A percentile compares a stretch with the other conserved stretches of the same genome.
Conservation (phyloP, 2,329 filamentous ascomycete genomes). For the Nannizziopsis barbatae region DNA sequence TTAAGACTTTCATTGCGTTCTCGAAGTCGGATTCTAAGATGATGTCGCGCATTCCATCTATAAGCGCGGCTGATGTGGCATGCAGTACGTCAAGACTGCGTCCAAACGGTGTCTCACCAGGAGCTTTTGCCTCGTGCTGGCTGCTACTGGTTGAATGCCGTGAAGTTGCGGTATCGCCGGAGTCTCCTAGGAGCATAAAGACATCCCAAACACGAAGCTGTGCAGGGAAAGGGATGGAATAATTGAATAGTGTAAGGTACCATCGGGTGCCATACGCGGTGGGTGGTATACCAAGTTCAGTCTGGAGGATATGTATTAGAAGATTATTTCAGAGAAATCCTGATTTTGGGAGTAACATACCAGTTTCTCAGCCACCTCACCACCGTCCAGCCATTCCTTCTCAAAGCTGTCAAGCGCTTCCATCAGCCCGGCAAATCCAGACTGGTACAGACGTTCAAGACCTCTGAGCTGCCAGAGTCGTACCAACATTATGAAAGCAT, state of each 20-base stretch:
- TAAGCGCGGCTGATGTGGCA: conserved; percentile 76
- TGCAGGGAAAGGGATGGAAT: conserved; percentile 85
- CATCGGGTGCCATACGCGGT: conserved; percentile 94
- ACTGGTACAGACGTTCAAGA: conserved; percentile 69
- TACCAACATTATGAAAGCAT: conserved; percentile 91
- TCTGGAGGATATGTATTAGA: conserved; percentile 35
- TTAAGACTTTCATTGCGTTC: conserved; percentile 93
- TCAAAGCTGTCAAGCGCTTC: conserved; percentile 76
- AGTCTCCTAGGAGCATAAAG: conserved; percentile 84
- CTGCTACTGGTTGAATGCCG: conserved; percentile 17
- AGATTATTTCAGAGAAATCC: not conserved
- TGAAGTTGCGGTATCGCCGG: conserved; percentile 35
- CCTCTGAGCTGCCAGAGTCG: conserved; percentile 84
- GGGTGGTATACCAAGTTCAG: conserved; percentile 66
- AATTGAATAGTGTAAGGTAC: conserved; percentile 96
- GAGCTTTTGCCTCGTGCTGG: conserved; percentile 16
- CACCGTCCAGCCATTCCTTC: conserved; percentile 64
- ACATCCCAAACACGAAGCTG: conserved; percentile 96
- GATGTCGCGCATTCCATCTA: conserved; percentile 80
- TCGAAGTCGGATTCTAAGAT: conserved; percentile 91
- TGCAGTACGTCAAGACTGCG: conserved; percentile 77
- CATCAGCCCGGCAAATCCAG: conserved; percentile 79
- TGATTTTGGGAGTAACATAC: conserved; percentile 44
- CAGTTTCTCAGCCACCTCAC: conserved; percentile 68
- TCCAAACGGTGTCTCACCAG: conserved; percentile 35